Base-by-base conservation (phyloP, 345 rosid species). In the Populus pruinosa region DNA sequence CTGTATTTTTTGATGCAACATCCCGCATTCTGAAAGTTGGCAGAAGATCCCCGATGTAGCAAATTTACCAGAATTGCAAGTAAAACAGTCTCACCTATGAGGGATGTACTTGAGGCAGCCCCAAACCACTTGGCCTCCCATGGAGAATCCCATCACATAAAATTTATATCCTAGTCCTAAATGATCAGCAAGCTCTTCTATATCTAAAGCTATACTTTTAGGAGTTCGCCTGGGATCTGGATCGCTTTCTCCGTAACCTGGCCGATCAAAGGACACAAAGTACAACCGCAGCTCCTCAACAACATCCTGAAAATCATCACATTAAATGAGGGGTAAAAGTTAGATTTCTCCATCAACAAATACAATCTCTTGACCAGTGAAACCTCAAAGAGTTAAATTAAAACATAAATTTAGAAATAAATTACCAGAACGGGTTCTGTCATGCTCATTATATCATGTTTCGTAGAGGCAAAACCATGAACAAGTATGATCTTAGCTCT, bases 171-270 rank as follows among this genome's bases (percentile, higher is more conserved):
- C 84, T n/a, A 81, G 71, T 38, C 50, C 84, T 55, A 81, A 55
- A 33, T 81, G 73, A 73, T 81, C 80, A 41, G 84, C 84, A 72
- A 81, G 81, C 61, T 81, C 84, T 44, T 81, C 84, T 27, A 81
- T 43, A 68, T 81, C 84, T 63, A 73, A 41, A 68, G 84, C 78
- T 36, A 77, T 20, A 71, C 80, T 81, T 71, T 68, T 69, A 0
- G 71, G 74, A 41, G 77, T 81, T 36, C 84, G 73, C 27, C 77
- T 81, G 0, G 75, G 70, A 63, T 81, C 78, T 5, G 84, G 84
- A 62, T 81, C 80, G 33, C 84, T 81, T 63, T 77, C 80, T 35
- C 84, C 80, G 49, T 81, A 81, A 27, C 84, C 84, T 10, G 80
- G 84, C 63, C 84, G 47, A 63, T 81, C 84, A 50, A 81, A 73